Evolutionary conservation across 495 filamentous ascomycete species (phyloP), one percentile per base, ranked within the genome.

Genomic region (Pseudomonodictys pantanalensis): DNA sequence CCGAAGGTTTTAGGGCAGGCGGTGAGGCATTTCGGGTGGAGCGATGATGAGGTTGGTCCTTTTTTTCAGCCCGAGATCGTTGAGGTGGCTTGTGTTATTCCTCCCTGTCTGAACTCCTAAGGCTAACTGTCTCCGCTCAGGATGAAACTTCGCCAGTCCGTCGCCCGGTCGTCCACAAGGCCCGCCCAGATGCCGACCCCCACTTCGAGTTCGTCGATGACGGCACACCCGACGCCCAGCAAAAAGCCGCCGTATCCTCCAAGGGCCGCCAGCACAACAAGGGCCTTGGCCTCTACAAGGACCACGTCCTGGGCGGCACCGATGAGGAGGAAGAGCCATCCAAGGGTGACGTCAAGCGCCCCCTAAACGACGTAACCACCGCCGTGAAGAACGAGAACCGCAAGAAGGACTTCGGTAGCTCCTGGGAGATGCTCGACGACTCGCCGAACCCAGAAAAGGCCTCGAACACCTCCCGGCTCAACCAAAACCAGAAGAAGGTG

Each of bases 141-240:
- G 67, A 66, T 29, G 66, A 71, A n/a, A 45, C 28, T 3, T 73
- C 73, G 3, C 71, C 71, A 9, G 58, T 70, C 42, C 80, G 81
- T 30, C 71, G 78, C 0, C 77, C 72, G 35, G 76, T 82, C 23
- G 74, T 82, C 49, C 71, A 74, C 50, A 86, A 91, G 61, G 77
- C 87, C 12, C 90, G 92, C 41, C 87, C 82, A 22, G 89, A 96
- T 56, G 83, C 87, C 12, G 84, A 89, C 62, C 74, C 85, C 0
- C 90, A 97, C 73, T 95, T 96, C 63, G 79, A 87, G 32, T 78
- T 93, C 60, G 75, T 74, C 18, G 83, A 91, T 67, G 76, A 80
- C 47, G 76, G 71, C 32, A 79, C 76, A 2, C 72, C 76, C 1
- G 51, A 42, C 11, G 72, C 70, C 20, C 67, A 74, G 20, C 15